A percentile compares a stretch with the other conserved stretches of the same genome.
phyloP scores from a whole-genome alignment of 805 yeast species.

The Candida hungchunana region DNA sequence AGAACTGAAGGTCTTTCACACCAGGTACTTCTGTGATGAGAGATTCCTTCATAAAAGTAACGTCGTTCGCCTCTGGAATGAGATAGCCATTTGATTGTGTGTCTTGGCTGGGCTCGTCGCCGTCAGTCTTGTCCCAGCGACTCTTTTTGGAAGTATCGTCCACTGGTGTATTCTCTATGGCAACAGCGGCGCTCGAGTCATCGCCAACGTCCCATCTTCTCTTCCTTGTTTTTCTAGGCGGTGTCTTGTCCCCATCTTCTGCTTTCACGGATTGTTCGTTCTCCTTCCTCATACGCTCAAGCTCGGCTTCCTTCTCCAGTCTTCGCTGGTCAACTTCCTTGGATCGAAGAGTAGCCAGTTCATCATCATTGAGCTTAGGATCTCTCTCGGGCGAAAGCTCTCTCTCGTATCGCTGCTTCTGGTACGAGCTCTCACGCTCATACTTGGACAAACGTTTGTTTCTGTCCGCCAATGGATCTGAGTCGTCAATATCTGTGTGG shows the following conservation, averaged over 20 bases:
- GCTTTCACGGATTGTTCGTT: neutral
- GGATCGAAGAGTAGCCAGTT: constrained; percentile 38
- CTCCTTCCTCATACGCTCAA: neutral
- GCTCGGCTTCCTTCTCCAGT: constrained; percentile 17
- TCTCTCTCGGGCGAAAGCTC: constrained; percentile 29
- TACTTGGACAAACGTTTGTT: constrained; percentile 26
- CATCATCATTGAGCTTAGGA: constrained; percentile 35
- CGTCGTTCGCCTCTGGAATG: constrained; percentile 47
- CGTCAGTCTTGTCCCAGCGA: constrained; percentile 17
- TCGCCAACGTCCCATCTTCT: constrained; percentile 25
- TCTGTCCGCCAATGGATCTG: constrained; percentile 29
- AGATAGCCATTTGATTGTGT: constrained; percentile 44
- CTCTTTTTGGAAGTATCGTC: constrained; percentile 10
- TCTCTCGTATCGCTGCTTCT: constrained; percentile 34
- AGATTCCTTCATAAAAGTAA: constrained; percentile 31
- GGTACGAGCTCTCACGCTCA: constrained; percentile 45
- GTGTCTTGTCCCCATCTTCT: constrained; percentile 24
- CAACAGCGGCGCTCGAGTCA: neutral
- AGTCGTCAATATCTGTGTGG: constrained; percentile 21
- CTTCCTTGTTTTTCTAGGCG: constrained; percentile 24
- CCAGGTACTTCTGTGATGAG: constrained; percentile 59
- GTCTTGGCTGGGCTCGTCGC: too few relatives aligned
- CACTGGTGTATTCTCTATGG: neutral
- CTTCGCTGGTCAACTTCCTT: constrained; percentile 33
- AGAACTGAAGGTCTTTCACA: constrained; percentile 57